Conservation (phyloP, 1,139 yeast species). For the Geotrichum bryndzae region DNA sequence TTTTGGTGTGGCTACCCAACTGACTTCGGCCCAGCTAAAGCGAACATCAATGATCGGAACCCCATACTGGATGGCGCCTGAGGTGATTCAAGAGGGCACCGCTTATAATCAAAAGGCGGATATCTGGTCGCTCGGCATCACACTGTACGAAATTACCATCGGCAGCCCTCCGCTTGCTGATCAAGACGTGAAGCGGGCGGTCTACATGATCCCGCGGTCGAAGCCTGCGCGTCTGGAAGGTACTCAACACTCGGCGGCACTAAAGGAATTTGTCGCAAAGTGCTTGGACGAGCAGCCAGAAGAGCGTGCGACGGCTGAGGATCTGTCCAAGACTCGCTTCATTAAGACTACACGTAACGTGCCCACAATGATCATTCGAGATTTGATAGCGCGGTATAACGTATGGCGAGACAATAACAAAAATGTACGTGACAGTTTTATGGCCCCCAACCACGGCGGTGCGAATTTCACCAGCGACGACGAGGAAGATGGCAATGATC, state of each 20-base stretch:
- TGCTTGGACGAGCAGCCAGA: conserved; percentile 92
- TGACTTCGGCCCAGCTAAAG: conserved; percentile 66
- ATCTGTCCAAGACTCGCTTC: conserved; percentile 65
- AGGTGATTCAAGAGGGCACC: conserved; percentile 93
- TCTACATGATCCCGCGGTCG: conserved; percentile 85
- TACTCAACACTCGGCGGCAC: conserved; percentile 61
- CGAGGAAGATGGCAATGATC: conserved; percentile 32
- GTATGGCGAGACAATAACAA: conserved; percentile 49
- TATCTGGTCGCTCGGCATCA: conserved; percentile 91
- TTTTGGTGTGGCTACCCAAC: conserved; percentile 95
- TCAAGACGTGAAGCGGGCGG: conserved; percentile 89
- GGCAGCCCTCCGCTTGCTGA: conserved; percentile 98
- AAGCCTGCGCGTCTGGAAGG: conserved; percentile 96
- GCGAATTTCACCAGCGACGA: conserved; percentile 19
- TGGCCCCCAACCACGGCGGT: conserved; percentile 21
- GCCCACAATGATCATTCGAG: conserved; percentile 60
- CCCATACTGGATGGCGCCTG: conserved; percentile 43
- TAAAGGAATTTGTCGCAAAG: conserved; percentile 84
- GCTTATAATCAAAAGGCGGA: conserved; percentile 81
- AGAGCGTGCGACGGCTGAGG: conserved; percentile 84
- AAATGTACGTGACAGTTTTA: conserved; percentile 29
- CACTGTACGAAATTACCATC: conserved; percentile 88
- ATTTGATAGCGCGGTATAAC: conserved; percentile 69
- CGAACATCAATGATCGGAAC: conserved; percentile 97
- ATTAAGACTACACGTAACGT: conserved; percentile 55